A percentile compares a stretch with the other conserved stretches of the same genome.
These are phyloP conservation scores for Scheffersomyces stipitis DNA, from an alignment of 805 yeast genomes.

Conservation along the genomic window DNA sequence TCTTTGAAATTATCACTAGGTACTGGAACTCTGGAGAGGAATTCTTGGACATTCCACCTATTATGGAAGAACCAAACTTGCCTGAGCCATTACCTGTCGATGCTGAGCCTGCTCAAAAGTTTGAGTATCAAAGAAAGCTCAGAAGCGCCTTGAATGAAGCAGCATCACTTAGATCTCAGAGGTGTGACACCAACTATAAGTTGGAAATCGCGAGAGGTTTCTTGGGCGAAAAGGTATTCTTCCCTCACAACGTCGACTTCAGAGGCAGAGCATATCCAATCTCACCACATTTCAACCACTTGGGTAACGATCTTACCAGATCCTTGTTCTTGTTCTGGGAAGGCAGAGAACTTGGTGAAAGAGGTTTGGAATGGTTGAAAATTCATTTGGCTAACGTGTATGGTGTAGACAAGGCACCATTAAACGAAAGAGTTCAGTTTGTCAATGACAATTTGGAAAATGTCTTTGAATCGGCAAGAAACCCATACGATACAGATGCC, in stretches of 20 bases:
- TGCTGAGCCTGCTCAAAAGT: slow-evolving; percentile 69
- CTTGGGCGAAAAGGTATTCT: slow-evolving; percentile 71
- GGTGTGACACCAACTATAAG: slow-evolving; percentile 93
- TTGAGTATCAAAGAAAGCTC: slow-evolving; percentile 66
- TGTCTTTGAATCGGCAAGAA: slow-evolving; percentile 55
- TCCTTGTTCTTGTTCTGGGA: slow-evolving; percentile 74
- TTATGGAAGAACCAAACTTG: slow-evolving; percentile 43
- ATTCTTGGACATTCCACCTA: slow-evolving; percentile 70
- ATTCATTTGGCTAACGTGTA: slow-evolving; percentile 71
- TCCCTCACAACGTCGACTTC: slow-evolving; percentile 80
- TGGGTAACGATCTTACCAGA: slow-evolving; percentile 77
- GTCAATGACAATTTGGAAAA: slow-evolving; percentile 57
- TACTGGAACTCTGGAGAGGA: slow-evolving; percentile 86
- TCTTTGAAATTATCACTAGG: slow-evolving; percentile 67
- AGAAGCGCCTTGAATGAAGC: slow-evolving; percentile 59
- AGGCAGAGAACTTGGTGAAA: slow-evolving; percentile 63
- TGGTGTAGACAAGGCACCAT: slow-evolving; percentile 73
- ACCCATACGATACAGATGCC: slow-evolving; percentile 56
- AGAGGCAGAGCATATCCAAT: slow-evolving; percentile 85
- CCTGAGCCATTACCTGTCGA: slow-evolving; percentile 55
- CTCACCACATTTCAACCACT: slow-evolving; percentile 76
- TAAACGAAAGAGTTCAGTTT: slow-evolving; percentile 60
- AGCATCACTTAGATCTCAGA: slow-evolving; percentile 71
- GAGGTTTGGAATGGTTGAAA: slow-evolving; percentile 72
- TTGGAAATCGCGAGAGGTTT: slow-evolving; percentile 92